Evolutionary conservation across 2,329 filamentous ascomycete genomes (phyloP).

Genomic region (Exophiala calicioides): DNA sequence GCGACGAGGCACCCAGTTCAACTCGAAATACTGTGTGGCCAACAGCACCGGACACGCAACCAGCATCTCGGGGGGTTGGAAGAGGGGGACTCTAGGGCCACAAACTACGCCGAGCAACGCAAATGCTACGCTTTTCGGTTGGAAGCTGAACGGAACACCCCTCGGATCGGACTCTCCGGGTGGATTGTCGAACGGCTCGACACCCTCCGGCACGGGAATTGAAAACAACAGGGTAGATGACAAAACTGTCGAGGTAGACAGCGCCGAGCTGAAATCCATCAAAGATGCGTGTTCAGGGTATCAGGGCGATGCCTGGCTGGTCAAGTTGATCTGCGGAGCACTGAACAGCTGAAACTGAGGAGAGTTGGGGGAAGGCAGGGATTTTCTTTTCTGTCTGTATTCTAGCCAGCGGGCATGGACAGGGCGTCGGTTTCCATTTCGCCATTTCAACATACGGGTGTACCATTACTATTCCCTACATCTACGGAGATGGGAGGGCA

Average conservation of each 20-base stretch:
- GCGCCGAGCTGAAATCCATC: constrained; percentile 9
- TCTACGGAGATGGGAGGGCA: too few relatives aligned
- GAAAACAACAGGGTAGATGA: constrained; percentile 5
- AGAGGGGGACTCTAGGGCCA: constrained; percentile 20
- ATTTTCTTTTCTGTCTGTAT: neutral
- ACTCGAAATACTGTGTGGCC: constrained; percentile 26
- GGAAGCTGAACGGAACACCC: constrained; percentile 19
- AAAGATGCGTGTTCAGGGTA: constrained; percentile 12
- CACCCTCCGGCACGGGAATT: neutral
- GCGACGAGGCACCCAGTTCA: constrained; percentile 23
- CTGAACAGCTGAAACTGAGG: constrained; percentile 7
- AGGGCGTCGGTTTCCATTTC: too few relatives aligned
- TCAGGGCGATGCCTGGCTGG: constrained; percentile 14
- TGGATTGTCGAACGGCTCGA: neutral
- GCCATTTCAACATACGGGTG: too few relatives aligned
- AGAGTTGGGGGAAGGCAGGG: neutral
- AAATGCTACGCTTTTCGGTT: constrained; percentile 16
- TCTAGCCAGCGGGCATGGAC: constrained; percentile 24
- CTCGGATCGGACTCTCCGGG: constrained; percentile 7
- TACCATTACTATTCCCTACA: too few relatives aligned
- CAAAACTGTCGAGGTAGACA: neutral
- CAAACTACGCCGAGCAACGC: constrained; percentile 21
- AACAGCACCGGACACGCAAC: constrained; percentile 26
- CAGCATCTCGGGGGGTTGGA: constrained; percentile 27
- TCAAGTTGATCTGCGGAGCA: constrained; percentile 13